Conservation (phyloP, 2,329 filamentous ascomycete genomes). For the Chrysoporthe deuterocubensis region DNA sequence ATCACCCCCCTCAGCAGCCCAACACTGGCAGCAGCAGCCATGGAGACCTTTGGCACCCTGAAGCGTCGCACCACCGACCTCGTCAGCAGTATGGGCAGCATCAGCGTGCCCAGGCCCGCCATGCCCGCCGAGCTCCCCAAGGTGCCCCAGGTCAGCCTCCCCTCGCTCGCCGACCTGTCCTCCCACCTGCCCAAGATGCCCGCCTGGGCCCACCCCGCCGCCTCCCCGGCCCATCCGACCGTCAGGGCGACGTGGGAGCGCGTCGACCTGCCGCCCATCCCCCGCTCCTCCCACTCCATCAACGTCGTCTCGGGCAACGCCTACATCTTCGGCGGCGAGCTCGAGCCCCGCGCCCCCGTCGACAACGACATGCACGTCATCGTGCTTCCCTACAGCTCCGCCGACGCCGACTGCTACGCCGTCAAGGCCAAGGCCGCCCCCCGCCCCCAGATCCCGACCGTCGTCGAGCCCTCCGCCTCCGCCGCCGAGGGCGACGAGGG, state of each 20-base stretch:
- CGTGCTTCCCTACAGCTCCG: conserved; percentile 60
- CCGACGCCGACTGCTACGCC: conserved; percentile 62
- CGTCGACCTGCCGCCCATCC: conserved; percentile 58
- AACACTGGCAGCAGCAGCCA: conserved; percentile 32
- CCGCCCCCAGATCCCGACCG: conserved; percentile 28
- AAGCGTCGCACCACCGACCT: conserved; percentile 50
- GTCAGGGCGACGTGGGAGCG: conserved; percentile 66
- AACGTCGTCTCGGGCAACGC: conserved; percentile 61
- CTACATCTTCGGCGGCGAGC: conserved; percentile 77
- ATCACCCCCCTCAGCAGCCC: too few species aligned
- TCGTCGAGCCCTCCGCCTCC: conserved; percentile 32
- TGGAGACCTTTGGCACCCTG: conserved; percentile 58
- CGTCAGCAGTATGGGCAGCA: conserved; percentile 10
- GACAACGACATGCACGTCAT: conserved; percentile 75
- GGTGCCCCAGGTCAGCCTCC: conserved; percentile 32
- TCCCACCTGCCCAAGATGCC: conserved; percentile 34
- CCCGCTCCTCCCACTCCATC: conserved; percentile 75
- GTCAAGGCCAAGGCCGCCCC: conserved; percentile 53
- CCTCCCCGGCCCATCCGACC: conserved; percentile 32
- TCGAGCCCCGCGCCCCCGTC: conserved; percentile 63
- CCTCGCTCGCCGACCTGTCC: conserved; percentile 32
- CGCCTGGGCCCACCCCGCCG: conserved; percentile 24
- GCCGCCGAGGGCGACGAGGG: conserved; percentile 30
- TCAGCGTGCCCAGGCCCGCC: conserved; percentile 15
- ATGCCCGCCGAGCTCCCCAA: conserved; percentile 32